Conservation (phyloP, 1,284 basidiomycete species). For the Ganoderma boninense region DNA sequence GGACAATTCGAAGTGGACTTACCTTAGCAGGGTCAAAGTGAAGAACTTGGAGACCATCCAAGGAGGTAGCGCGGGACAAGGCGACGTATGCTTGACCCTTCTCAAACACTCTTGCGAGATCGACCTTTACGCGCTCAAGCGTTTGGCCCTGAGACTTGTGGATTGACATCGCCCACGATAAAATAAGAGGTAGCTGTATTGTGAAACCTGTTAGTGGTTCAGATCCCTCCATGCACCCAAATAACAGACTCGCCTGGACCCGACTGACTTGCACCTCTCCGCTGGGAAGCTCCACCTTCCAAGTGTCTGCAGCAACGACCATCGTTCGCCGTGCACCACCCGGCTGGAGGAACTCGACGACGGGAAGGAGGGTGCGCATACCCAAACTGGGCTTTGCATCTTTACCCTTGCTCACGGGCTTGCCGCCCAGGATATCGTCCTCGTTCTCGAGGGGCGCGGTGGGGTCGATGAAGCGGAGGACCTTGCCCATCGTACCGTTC, state of each 20-base stretch:
- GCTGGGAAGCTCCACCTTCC: conserved; percentile 87
- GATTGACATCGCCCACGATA: conserved; percentile 94
- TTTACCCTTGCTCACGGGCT: conserved; percentile 36
- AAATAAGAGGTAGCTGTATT: conserved; percentile 76
- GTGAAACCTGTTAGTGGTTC: neutral
- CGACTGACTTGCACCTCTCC: conserved; percentile 83
- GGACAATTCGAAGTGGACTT: neutral
- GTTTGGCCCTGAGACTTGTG: conserved; percentile 96
- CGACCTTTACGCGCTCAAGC: conserved; percentile 86
- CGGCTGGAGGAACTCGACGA: conserved; percentile 46
- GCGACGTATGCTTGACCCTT: conserved; percentile 95
- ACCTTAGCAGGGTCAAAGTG: conserved; percentile 83
- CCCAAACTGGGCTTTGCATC: conserved; percentile 29
- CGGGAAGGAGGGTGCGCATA: conserved; percentile 37
- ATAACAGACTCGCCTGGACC: conserved; percentile 62
- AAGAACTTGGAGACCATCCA: conserved; percentile 85
- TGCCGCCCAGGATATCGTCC: conserved; percentile 37
- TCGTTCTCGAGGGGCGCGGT: conserved; percentile 33
- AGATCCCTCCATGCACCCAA: neutral
- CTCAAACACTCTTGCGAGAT: conserved; percentile 86
- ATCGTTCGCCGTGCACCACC: conserved; percentile 51
- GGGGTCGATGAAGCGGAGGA: conserved; percentile 64
- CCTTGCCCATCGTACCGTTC: conserved; percentile 84
- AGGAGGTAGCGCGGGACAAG: conserved; percentile 87
- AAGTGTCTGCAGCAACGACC: conserved; percentile 70